Evolutionary conservation across 257 asterid species (phyloP).

Genomic region (Solanum paucissectum): DNA sequence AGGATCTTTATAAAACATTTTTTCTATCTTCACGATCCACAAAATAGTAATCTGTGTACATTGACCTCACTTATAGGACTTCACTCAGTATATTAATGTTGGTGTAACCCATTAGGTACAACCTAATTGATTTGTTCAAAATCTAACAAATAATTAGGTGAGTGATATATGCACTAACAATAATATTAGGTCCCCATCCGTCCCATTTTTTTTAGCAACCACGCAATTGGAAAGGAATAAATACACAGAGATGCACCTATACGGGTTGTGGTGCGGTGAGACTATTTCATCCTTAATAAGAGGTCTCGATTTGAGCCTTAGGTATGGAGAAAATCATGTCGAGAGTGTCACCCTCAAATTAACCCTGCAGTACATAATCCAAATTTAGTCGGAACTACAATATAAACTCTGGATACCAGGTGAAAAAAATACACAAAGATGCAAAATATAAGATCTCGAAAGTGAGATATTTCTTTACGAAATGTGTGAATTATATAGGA

Average conservation of each 20-base stretch:
- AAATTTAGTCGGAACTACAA: rapidly evolving
- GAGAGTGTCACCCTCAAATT: too few relatives aligned
- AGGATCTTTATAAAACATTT: too few relatives aligned
- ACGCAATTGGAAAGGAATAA: not conserved
- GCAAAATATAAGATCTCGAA: not conserved
- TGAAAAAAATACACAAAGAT: too few relatives aligned
- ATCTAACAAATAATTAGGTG: not conserved
- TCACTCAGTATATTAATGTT: too few relatives aligned
- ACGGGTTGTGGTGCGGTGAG: too few relatives aligned
- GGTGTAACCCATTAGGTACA: not conserved
- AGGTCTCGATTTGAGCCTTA: rapidly evolving
- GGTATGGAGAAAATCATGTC: too few relatives aligned
- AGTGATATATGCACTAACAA: not conserved
- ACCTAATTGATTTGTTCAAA: not conserved
- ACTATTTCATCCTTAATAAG: too few relatives aligned
- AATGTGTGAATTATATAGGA: not conserved
- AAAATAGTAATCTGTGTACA: too few relatives aligned
- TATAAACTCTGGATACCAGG: too few relatives aligned
- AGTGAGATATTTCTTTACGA: not conserved
- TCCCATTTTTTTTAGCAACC: not conserved
- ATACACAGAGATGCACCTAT: not conserved
- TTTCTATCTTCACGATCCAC: too few relatives aligned
- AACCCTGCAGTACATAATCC: too few relatives aligned
- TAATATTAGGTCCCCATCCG: not conserved
- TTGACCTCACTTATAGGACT: too few relatives aligned